Conservation (phyloP, 768 basidiomycete genomes). For the Calocera viscosa region DNA sequence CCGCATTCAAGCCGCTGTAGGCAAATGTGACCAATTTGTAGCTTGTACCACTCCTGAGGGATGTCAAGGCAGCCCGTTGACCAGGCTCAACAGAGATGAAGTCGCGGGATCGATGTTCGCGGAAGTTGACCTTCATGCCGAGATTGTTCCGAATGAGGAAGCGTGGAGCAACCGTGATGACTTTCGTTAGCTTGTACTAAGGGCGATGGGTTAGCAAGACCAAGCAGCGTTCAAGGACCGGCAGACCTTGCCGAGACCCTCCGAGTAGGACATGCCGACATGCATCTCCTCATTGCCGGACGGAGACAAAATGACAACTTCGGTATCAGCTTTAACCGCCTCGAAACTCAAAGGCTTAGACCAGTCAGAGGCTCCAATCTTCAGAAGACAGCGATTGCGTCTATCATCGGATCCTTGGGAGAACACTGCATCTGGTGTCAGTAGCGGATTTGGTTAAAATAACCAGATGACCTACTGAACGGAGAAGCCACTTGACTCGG, state of each 20-base stretch:
- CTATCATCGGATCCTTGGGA: slow-evolving; percentile 63
- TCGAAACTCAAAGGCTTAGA: slow-evolving; percentile 88
- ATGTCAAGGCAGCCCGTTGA: slow-evolving; percentile 54
- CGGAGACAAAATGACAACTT: slow-evolving; percentile 55
- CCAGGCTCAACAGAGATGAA: slow-evolving; percentile 51
- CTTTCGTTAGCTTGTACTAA: slow-evolving; percentile 82
- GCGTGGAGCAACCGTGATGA: slow-evolving; percentile 80
- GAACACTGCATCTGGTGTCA: slow-evolving; percentile 44
- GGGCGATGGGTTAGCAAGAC: neutral
- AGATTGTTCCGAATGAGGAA: slow-evolving; percentile 82
- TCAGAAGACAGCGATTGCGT: slow-evolving; percentile 74
- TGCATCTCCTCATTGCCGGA: slow-evolving; percentile 57
- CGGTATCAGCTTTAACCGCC: slow-evolving; percentile 81
- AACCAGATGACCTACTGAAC: slow-evolving; percentile 51
- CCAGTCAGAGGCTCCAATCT: slow-evolving; percentile 72
- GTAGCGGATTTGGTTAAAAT: neutral
- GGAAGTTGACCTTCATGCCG: slow-evolving; percentile 53
- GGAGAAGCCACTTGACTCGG: slow-evolving; percentile 38
- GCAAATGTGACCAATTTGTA: slow-evolving; percentile 74
- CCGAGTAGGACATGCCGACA: slow-evolving; percentile 79
- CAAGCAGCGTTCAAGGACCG: slow-evolving; percentile 7
- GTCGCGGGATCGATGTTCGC: slow-evolving; percentile 66
- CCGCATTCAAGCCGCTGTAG: slow-evolving; percentile 68
- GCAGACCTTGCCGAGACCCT: slow-evolving; percentile 81
- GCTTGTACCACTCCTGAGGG: slow-evolving; percentile 44